Evolutionary conservation across 306 rosid genomes (phyloP).

Genomic region (Lagenaria siceraria): DNA sequence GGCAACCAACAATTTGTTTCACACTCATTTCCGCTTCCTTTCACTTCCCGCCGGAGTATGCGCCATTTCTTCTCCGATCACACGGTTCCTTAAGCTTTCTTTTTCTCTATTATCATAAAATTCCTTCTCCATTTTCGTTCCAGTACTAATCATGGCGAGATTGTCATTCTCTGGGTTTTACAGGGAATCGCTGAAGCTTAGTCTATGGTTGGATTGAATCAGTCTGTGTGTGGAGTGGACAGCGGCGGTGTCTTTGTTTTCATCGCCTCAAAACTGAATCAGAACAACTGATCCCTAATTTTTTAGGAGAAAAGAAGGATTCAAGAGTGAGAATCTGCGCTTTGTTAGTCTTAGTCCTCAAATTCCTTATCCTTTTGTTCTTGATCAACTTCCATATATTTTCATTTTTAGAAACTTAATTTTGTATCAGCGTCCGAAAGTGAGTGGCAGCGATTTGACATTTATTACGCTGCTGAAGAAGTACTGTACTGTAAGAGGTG

Average conservation of each 20-base stretch:
- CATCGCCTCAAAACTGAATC: background rate
- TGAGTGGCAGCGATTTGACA: conserved; percentile 1
- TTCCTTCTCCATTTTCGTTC: background rate
- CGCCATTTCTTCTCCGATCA: conserved; percentile 13
- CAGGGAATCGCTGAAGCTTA: conserved; percentile 26
- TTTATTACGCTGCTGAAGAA: background rate
- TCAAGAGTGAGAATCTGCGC: background rate
- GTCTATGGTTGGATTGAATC: conserved; percentile 17
- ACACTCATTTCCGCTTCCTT: background rate
- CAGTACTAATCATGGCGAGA: background rate
- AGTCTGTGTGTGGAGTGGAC: background rate
- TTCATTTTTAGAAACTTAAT: background rate
- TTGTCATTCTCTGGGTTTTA: background rate
- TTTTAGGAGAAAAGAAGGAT: background rate
- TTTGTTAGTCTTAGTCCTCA: background rate
- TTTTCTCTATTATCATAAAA: background rate
- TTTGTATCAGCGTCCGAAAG: background rate
- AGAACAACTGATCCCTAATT: background rate
- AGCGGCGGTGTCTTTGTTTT: conserved; percentile 9
- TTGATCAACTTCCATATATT: background rate
- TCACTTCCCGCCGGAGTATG: background rate
- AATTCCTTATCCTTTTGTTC: background rate
- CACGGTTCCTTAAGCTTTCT: conserved; percentile 10
- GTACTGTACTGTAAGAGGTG: background rate
- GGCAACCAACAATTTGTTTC: conserved; percentile 10